phyloP scores from a whole-genome alignment of 495 filamentous ascomycete genomes.

The Pseudotulostoma volvatum region DNA sequence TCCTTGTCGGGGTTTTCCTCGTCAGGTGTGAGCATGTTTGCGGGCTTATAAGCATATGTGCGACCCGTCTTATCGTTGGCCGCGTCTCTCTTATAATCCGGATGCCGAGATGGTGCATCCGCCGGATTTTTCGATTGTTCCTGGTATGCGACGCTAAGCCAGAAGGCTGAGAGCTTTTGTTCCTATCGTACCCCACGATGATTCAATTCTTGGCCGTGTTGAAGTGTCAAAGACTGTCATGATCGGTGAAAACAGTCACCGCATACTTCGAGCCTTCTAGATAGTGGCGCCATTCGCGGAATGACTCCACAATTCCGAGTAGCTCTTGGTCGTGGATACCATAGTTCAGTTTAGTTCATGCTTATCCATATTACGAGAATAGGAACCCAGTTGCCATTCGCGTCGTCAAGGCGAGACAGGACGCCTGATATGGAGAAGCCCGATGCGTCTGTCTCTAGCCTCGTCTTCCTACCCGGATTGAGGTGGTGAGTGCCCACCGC shows the following conservation, averaged over 20 bases:
- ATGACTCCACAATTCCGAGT: not conserved
- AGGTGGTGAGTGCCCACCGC: constrained; percentile 11
- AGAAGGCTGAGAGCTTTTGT: not conserved
- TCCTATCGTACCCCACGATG: not conserved
- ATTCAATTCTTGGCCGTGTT: not conserved
- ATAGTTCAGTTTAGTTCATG: not conserved
- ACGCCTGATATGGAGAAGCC: constrained; percentile 4
- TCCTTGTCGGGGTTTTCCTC: too few species aligned
- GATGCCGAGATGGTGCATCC: not conserved
- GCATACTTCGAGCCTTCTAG: not conserved
- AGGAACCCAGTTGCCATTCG: not conserved
- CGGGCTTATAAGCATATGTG: too few species aligned
- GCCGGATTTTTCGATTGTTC: not conserved
- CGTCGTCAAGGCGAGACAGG: constrained; percentile 3
- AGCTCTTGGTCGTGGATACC: not conserved
- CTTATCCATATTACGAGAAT: not conserved
- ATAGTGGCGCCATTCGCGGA: not conserved
- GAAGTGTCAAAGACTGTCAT: not conserved
- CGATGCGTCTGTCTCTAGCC: constrained; percentile 13
- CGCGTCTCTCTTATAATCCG: too few species aligned
- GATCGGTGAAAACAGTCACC: not conserved
- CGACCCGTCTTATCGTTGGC: too few species aligned
- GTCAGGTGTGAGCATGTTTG: too few species aligned
- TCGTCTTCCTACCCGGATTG: constrained; percentile 3
- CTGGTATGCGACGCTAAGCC: not conserved